Percentiles rank a stretch among this genome's conserved stretches.
These are phyloP conservation scores for Hysterium pulicare DNA, from an alignment of 2,329 filamentous ascomycete genomes.

Conservation along the genomic window DNA sequence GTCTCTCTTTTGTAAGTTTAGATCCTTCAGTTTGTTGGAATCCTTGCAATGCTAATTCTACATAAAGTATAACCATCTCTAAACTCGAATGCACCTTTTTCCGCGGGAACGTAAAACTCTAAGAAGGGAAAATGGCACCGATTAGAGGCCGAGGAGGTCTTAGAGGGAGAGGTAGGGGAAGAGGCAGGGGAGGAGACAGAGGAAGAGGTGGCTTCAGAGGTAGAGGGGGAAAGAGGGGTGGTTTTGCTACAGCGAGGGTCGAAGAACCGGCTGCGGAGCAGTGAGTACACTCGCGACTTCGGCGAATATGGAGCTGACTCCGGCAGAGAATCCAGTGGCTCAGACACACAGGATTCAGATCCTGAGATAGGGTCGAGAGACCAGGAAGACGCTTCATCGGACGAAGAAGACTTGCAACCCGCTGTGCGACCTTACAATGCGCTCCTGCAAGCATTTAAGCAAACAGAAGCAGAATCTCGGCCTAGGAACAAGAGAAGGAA, in stretches of 20 bases:
- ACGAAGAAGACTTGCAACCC: conserved; percentile 28
- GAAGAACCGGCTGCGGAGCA: conserved; percentile 27
- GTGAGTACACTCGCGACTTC: conserved; percentile 18
- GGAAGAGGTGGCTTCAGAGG: conserved; percentile 26
- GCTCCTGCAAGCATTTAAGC: conserved; percentile 54
- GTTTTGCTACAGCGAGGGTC: conserved; percentile 25
- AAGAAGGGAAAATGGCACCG: no score
- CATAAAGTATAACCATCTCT: no score
- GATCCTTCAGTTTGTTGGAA: no score
- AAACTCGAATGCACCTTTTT: no score
- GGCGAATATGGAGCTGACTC: background rate
- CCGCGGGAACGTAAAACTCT: no score
- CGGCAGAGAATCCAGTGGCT: conserved; percentile 12
- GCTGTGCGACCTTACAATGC: conserved; percentile 51
- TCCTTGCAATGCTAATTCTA: no score
- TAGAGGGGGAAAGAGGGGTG: conserved; percentile 25
- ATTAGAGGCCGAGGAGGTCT: conserved; percentile 25
- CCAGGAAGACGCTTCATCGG: conserved; percentile 19
- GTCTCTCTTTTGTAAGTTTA: no score
- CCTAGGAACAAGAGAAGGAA: conserved; percentile 55
- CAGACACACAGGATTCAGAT: conserved; percentile 20
- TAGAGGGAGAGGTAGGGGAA: conserved; percentile 25
- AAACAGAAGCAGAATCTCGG: conserved; percentile 38
- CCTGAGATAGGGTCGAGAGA: conserved; percentile 15
- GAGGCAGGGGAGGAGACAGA: conserved; percentile 22